Evolutionary conservation across 2,329 filamentous ascomycete species (phyloP).

Genomic region (Rhexocercosporidium sp.): DNA sequence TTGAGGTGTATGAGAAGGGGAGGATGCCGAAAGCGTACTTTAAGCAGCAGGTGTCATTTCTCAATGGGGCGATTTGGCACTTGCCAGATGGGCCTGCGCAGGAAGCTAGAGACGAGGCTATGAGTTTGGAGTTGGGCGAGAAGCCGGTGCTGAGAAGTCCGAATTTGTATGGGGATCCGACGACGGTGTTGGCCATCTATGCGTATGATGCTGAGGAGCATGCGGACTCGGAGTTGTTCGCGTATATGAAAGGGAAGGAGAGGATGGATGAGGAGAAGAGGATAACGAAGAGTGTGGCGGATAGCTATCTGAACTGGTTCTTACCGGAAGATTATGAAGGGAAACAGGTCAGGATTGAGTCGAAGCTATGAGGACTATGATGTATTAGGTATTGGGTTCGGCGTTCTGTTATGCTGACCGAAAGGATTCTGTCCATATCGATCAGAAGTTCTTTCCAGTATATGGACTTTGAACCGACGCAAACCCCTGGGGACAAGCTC

Average conservation of each 20-base stretch:
- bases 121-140: conserved; percentile 45
- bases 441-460: conserved; percentile 43
- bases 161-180: conserved; percentile 48
- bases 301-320: conserved; percentile 18
- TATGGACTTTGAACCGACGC: conserved; percentile 46
- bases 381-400: neutral
- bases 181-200: conserved; percentile 46
- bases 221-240: conserved; percentile 21
- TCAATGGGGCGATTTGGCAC: conserved; percentile 46
- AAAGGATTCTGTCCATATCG: neutral
- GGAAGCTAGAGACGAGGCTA: conserved; percentile 44
- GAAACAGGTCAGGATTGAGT: conserved; percentile 12
- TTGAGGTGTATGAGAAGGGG: conserved; percentile 47
- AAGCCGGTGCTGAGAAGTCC: conserved; percentile 44
- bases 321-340: conserved; percentile 13
- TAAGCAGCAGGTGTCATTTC: conserved; percentile 49
- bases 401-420: neutral
- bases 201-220: conserved; percentile 47
- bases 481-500: conserved; percentile 57
- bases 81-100: conserved; percentile 44
- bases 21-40: conserved; percentile 49
- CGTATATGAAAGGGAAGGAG: conserved; percentile 13
- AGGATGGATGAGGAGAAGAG: conserved; percentile 1
- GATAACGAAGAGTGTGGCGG: conserved; percentile 7
- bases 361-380: conserved; percentile 11